Base-by-base conservation (phyloP, 2,329 filamentous ascomycete genomes). In the Ophiostoma novo-ulmi region DNA sequence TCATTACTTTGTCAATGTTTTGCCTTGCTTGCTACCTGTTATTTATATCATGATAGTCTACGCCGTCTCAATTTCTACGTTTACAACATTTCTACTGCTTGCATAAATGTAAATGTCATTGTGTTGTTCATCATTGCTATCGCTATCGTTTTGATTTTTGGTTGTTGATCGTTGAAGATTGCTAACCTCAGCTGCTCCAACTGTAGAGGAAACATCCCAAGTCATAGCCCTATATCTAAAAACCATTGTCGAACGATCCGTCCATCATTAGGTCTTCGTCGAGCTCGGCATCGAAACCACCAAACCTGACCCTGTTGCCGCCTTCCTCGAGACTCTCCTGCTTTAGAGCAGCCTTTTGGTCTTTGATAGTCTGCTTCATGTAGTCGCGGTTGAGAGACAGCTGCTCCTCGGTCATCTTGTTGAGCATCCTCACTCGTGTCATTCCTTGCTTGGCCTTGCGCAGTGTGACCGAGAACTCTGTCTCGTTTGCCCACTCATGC, bases 371-470 rank as follows among this genome's bases (percentile, higher is more conserved):
- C 35, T 64, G 61, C 7, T 64, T 83, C 5, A 88, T 78, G 74
- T 87, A 89, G 31, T 88, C 85, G 73, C 82, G 84, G 75, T 83
- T 85, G n/a, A 82, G 80, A 65, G 80, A 82, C 10, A 90, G 79
- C 36, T 86, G 82, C 70, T 85, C 82, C 73, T 86, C 84, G 1
- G 84, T 85, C n/a, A 81, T 78, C 73, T 81, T 80, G 75, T 87
- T 84, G 69, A 86, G 78, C 38, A 80, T 77, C n/a, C 63, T 36
- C 36, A 65, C 36, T n/a, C 38, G 36, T 22, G 39, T 22, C 65
- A 67, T 67, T 8, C n/a, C n/a, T 3, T 6, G 3, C 10, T n/a
- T 26, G 38, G 65, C 65, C 5, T 39, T 22, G n/a, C 38, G 63
- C 35, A 65, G 63, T 5, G 10, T 39, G 22, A 3, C 14, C 5